Evolutionary conservation across 768 basidiomycete genomes (phyloP), one percentile per base, ranked within the genome.

Genomic region (Russula virescens): DNA sequence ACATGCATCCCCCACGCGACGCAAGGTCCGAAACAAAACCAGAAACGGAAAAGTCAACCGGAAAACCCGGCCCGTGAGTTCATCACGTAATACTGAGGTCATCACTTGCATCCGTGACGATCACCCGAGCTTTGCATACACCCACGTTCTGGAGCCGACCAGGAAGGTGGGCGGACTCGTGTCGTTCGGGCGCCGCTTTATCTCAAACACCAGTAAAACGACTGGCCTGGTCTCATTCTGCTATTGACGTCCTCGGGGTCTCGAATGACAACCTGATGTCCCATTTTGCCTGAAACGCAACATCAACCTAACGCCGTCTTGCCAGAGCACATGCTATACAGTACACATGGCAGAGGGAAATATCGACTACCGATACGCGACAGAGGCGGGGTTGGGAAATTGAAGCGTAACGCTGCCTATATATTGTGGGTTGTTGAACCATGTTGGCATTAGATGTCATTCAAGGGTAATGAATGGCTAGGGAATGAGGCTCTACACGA

Each of bases 141-240:
- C 73, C 40, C 76, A 77, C 65, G 53, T 74, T 45, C 58, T 74
- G 23, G 73, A 76, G 58, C 66, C 71, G 16, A 47, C 61, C 40
- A 25, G 58, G 9, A 64, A 63, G 35, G 40, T 55, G 46, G 65
- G 58, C 34, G 65, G 48, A 14, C 51, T 66, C 3, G 16, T 60
- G 25, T 59, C 55, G 7, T 66, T 66, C 31, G 63, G 43, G 8
- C 65, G 63, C 10, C 19, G 34, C 25, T 66, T 60, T 23, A 58
- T 59, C 14, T 58, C 65, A 19, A 65, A 65, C 7, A 61, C 58
- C 8, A 42, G 64, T 65, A 13, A 28, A 40, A 26, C 10, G 1
- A 40, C 7, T 13, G n/a, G n/a, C 23, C 11, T 19, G 9, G 7
- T 2, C 11, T 31, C 42, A n/a, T 21, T 34, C 13, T 1, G 25